A percentile compares a stretch with the other conserved stretches of the same genome.
These are phyloP conservation scores for Metroxylon sagu DNA, from an alignment of 176 grass and related monocot genomes.

Conservation along the genomic window DNA sequence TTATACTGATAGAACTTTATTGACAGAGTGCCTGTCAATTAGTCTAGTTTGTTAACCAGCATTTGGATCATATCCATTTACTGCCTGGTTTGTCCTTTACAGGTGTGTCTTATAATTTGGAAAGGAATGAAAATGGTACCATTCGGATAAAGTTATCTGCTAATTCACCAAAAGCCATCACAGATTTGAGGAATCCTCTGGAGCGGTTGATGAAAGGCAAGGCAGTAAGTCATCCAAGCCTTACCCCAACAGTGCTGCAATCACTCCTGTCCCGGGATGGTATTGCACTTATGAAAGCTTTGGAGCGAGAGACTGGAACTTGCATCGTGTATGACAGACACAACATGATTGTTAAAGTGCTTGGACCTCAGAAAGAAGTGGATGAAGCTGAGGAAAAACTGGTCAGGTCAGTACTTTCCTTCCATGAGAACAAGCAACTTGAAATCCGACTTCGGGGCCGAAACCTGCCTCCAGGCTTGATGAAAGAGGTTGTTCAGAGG, in stretches of 20 bases:
- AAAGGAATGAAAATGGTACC: slow-evolving; percentile 54
- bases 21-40: too few relatives aligned
- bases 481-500: slow-evolving; percentile 64
- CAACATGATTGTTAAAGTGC: slow-evolving; percentile 60
- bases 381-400: slow-evolving; percentile 55
- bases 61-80: neutral
- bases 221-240: slow-evolving; percentile 55
- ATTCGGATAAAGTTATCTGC: slow-evolving; percentile 55
- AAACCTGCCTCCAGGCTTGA: slow-evolving; percentile 56
- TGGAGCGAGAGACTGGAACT: slow-evolving; percentile 71
- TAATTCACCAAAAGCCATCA: slow-evolving; percentile 80
- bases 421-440: slow-evolving; percentile 53
- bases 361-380: slow-evolving; percentile 41
- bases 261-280: slow-evolving; percentile 70
- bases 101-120: slow-evolving; percentile 73
- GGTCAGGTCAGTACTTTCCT: slow-evolving; percentile 34
- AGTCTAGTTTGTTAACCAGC: too few relatives aligned
- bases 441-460: slow-evolving; percentile 53
- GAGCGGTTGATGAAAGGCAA: slow-evolving; percentile 84
- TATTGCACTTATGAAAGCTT: slow-evolving; percentile 39
- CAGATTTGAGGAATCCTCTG: slow-evolving; percentile 73
- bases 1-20: too few relatives aligned
- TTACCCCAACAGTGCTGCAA: slow-evolving; percentile 45
- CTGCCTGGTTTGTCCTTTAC: neutral
- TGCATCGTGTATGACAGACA: slow-evolving; percentile 73